Percentiles rank a stretch among this genome's conserved stretches.
Evolutionary conservation across 208 protist species (phyloP).

Genomic region (Tritrichomonas foetus): DNA sequence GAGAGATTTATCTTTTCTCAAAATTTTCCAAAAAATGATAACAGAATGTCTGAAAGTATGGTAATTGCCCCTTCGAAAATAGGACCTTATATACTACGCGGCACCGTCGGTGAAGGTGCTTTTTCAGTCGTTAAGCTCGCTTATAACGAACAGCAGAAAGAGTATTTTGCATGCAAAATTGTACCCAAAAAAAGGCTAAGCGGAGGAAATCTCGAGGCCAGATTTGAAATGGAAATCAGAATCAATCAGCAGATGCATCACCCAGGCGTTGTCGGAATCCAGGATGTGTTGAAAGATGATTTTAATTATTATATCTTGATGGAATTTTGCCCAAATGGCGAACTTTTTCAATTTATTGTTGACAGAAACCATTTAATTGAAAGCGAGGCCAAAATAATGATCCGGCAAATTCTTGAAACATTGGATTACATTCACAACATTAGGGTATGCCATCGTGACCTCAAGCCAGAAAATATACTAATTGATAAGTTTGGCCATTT

Average conservation of each 20-base stretch:
- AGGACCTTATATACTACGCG: not conserved
- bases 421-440: not conserved
- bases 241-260: too few relatives aligned
- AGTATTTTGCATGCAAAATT: not conserved
- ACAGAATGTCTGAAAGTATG: too few relatives aligned
- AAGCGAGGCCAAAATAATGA: too few relatives aligned
- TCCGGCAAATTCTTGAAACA: not conserved
- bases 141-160: not conserved
- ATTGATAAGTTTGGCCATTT: not conserved
- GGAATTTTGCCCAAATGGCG: too few relatives aligned
- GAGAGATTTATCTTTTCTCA: too few relatives aligned
- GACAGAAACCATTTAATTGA: not conserved
- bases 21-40: too few relatives aligned
- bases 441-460: not conserved
- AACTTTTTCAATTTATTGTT: too few relatives aligned
- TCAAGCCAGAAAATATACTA: not conserved
- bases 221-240: too few relatives aligned
- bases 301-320: too few relatives aligned
- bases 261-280: not conserved
- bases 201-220: not conserved
- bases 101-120: not conserved
- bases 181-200: not conserved
- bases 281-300: not conserved
- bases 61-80: not conserved
- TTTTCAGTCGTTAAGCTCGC: not conserved